These are phyloP conservation scores for Waltergamsia citrina DNA, from an alignment of 2,329 filamentous ascomycete species.

Conservation along the genomic window DNA sequence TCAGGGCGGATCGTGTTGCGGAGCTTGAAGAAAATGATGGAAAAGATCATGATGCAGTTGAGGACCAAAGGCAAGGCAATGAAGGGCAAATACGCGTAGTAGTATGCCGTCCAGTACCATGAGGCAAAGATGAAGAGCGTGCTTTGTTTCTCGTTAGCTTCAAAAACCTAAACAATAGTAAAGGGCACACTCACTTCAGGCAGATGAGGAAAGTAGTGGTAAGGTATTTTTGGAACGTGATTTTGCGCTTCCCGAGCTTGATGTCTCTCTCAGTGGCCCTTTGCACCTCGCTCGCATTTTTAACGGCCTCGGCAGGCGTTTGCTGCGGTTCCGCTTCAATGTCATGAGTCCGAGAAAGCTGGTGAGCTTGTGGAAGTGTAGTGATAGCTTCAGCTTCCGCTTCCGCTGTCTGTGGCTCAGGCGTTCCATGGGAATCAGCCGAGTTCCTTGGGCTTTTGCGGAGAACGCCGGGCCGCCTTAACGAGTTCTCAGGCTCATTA, in stretches of 20 bases:
- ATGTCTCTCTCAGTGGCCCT: conserved; percentile 1
- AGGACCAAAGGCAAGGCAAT: conserved; percentile 14
- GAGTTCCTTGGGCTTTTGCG: not conserved
- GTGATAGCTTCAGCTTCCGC: not conserved
- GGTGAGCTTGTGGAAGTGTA: not conserved
- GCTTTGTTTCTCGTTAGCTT: conserved; percentile 2
- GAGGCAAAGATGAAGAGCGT: conserved; percentile 14
- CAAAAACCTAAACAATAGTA: not conserved
- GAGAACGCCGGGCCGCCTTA: not conserved
- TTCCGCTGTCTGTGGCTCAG: not conserved
- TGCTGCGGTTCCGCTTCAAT: not conserved
- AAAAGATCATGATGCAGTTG: conserved; percentile 14
- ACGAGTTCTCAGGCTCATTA: not conserved
- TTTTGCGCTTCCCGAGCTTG: conserved; percentile 5
- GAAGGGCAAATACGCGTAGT: conserved; percentile 13
- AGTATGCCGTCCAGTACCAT: conserved; percentile 14
- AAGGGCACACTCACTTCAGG: conserved; percentile 5
- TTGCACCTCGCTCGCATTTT: conserved; percentile 2
- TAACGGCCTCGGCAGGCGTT: not conserved
- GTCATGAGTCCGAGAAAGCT: not conserved
- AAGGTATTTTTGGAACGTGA: conserved; percentile 6
- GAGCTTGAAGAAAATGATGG: conserved; percentile 9
- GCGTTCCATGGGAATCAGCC: not conserved
- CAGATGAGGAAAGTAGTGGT: conserved; percentile 3
- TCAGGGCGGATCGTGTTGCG: conserved; percentile 8